Conservation (phyloP, 768 basidiomycete genomes). For the Epithele typhae region DNA sequence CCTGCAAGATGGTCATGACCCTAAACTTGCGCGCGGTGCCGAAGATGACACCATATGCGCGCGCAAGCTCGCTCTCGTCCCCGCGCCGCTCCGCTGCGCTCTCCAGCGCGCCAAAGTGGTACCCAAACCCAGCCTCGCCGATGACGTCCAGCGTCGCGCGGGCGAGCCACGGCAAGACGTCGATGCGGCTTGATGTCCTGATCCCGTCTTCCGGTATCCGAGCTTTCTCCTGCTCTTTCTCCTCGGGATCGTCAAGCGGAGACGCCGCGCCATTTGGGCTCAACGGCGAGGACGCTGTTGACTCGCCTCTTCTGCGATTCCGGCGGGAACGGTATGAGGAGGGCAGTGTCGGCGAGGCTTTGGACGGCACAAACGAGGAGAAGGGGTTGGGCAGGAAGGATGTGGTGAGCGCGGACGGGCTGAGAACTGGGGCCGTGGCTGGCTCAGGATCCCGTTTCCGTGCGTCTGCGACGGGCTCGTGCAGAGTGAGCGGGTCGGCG, state of each 20-base stretch:
- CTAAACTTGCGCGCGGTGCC: slow-evolving; percentile 48
- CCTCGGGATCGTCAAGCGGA: too few species aligned
- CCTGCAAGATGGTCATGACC: slow-evolving; percentile 47
- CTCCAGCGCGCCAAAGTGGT: slow-evolving; percentile 49
- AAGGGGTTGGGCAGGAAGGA: slow-evolving; percentile 23
- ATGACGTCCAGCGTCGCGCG: slow-evolving; percentile 74
- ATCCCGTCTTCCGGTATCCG: neutral
- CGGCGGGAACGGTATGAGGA: neutral
- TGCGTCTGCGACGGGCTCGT: neutral
- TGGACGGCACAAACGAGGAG: slow-evolving; percentile 19
- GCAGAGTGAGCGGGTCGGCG: slow-evolving; percentile 4
- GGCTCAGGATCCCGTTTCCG: slow-evolving; percentile 10
- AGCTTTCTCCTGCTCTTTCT: neutral
- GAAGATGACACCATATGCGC: slow-evolving; percentile 52
- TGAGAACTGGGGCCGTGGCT: neutral
- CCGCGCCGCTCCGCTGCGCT: slow-evolving; percentile 24
- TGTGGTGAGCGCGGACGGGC: slow-evolving; percentile 9
- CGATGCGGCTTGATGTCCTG: slow-evolving; percentile 31
- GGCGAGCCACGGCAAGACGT: slow-evolving; percentile 62
- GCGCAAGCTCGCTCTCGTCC: slow-evolving; percentile 48
- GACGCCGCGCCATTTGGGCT: neutral
- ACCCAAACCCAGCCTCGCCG: slow-evolving; percentile 65
- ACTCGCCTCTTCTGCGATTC: neutral
- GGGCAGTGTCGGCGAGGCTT: slow-evolving; percentile 11
- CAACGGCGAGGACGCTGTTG: neutral